Conservation (phyloP, 805 yeast species). For the Candida rishiriensis region DNA sequence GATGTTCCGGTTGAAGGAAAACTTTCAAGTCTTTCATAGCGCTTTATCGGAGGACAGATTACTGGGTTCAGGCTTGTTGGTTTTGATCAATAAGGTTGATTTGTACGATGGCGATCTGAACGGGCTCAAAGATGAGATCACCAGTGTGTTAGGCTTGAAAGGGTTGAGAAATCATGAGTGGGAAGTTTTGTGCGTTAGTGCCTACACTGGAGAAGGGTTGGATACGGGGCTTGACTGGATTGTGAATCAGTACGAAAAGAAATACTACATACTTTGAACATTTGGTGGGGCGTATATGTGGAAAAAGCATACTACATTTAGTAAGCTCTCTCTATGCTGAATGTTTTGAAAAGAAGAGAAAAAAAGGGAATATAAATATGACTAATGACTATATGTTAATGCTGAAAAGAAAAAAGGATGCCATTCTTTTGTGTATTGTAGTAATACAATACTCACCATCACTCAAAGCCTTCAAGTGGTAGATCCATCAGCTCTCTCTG, state of each 20-base stretch:
- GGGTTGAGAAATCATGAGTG: conserved; percentile 36
- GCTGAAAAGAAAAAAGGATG: too few species aligned
- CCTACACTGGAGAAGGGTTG: conserved; percentile 40
- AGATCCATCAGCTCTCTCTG: not conserved
- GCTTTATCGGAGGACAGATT: conserved; percentile 64
- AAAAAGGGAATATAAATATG: too few species aligned
- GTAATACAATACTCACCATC: too few species aligned
- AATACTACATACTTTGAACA: conserved; percentile 31
- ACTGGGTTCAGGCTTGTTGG: conserved; percentile 61
- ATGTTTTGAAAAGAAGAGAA: too few species aligned
- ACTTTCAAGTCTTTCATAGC: conserved; percentile 56
- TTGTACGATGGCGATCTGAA: conserved; percentile 31
- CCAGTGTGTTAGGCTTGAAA: conserved; percentile 27
- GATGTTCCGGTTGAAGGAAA: conserved; percentile 58
- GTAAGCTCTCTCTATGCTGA: too few species aligned
- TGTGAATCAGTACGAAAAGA: conserved; percentile 33
- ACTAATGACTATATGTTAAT: too few species aligned
- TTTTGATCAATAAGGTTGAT: conserved; percentile 76
- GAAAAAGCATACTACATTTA: too few species aligned
- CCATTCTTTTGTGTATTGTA: too few species aligned
- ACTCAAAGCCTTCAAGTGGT: too few species aligned
- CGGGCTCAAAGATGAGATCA: conserved; percentile 14
- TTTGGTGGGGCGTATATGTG: too few species aligned
- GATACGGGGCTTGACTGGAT: conserved; percentile 40
- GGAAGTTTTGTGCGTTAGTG: conserved; percentile 43